Conservation (phyloP, 2,329 filamentous ascomycete species). For the Phialocephala sp. region DNA sequence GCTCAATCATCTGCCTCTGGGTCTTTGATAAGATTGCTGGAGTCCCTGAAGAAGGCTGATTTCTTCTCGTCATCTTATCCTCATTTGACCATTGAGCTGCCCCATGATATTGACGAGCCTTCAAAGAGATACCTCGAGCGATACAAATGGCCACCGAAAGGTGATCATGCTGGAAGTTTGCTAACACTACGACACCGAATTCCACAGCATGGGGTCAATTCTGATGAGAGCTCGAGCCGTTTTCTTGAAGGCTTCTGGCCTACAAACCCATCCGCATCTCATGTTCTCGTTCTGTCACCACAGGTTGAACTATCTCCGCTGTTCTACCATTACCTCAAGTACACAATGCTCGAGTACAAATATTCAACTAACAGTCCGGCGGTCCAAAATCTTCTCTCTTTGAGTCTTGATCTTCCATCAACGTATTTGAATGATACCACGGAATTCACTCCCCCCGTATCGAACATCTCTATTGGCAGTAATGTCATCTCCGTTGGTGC, state of each 20-base stretch:
- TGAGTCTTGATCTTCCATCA: constrained; percentile 78
- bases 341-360: constrained; percentile 75
- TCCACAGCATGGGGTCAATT: constrained; percentile 59
- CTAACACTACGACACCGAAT: constrained; percentile 80
- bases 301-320: constrained; percentile 79
- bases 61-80: constrained; percentile 73
- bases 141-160: constrained; percentile 70
- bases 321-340: constrained; percentile 88
- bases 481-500: constrained; percentile 10
- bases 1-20: constrained; percentile 74
- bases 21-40: constrained; percentile 75
- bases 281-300: constrained; percentile 85
- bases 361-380: constrained; percentile 64
- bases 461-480: constrained; percentile 12
- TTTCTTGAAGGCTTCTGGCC: constrained; percentile 93
- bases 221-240: constrained; percentile 74
- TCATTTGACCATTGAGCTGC: constrained; percentile 84
- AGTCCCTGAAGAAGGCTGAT: constrained; percentile 77
- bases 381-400: constrained; percentile 69
- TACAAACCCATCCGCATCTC: constrained; percentile 62
- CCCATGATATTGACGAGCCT: constrained; percentile 68
- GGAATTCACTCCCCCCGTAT: constrained; percentile 55
- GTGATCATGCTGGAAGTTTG: constrained; percentile 52
- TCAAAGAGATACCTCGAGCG: constrained; percentile 65
- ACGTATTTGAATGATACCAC: constrained; percentile 65